These are phyloP conservation scores for Grigorovia yakushimaensis DNA, from an alignment of 805 yeast species.

Conservation along the genomic window DNA sequence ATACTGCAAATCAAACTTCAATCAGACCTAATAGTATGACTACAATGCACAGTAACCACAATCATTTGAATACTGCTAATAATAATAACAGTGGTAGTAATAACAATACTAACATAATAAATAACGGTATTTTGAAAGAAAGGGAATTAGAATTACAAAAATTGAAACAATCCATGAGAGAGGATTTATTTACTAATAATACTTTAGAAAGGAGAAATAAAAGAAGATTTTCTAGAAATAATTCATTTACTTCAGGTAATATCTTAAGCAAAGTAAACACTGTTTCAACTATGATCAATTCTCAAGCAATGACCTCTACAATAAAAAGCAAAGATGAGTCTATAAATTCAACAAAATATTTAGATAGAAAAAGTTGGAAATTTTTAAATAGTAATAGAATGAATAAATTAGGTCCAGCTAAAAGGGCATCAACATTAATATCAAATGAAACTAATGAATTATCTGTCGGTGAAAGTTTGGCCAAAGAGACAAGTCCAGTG, in stretches of 20 bases:
- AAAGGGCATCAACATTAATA: conserved; percentile 15
- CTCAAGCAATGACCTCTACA: neutral
- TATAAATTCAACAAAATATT: conserved; percentile 11
- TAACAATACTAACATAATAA: neutral
- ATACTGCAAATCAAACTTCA: conserved; percentile 1
- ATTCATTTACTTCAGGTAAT: conserved; percentile 1
- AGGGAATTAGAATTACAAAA: neutral
- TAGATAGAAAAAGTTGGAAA: conserved; percentile 21
- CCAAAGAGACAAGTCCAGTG: neutral
- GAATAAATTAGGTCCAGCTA: conserved; percentile 25
- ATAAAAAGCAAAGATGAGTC: conserved; percentile 14
- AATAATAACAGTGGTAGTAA: neutral
- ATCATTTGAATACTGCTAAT: neutral
- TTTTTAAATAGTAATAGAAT: conserved; percentile 19
- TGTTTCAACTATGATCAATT: neutral
- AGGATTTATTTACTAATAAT: neutral
- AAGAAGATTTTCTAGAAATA: neutral
- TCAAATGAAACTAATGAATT: neutral
- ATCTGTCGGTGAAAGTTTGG: neutral
- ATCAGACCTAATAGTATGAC: conserved; percentile 5
- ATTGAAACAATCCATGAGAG: conserved; percentile 2
- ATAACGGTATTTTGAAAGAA: neutral
- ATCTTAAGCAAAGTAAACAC: neutral
- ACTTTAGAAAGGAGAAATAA: conserved; percentile 2
- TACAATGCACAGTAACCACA: conserved; percentile 2